phyloP scores from a whole-genome alignment of 2,329 filamentous ascomycete genomes.

The Scopulariopsis brevicaulis region DNA sequence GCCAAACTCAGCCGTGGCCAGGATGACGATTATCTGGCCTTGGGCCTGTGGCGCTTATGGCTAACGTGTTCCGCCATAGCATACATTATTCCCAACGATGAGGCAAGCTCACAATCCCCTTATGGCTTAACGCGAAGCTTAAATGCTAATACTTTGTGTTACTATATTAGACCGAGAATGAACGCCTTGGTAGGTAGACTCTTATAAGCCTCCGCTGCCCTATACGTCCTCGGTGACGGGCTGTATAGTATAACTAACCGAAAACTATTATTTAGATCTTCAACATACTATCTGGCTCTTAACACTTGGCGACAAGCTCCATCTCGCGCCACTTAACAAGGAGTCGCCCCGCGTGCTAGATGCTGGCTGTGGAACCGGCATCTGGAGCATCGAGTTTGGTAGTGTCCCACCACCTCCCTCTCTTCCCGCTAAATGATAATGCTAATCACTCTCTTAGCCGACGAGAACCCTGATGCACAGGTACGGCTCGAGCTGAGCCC shows the following conservation, averaged over 20 bases:
- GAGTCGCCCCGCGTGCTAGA: constrained; percentile 14
- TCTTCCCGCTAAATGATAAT: background rate
- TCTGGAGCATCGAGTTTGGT: constrained; percentile 21
- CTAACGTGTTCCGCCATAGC: background rate
- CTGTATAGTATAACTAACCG: background rate
- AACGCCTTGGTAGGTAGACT: constrained; percentile 10
- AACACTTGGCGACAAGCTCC: constrained; percentile 13
- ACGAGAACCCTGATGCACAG: constrained; percentile 15
- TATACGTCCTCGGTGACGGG: background rate
- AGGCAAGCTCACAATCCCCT: background rate
- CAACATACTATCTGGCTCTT: constrained; percentile 16
- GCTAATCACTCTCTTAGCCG: constrained; percentile 4
- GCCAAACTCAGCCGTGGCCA: too few species aligned
- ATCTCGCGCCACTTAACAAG: constrained; percentile 10
- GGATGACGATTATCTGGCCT: too few species aligned
- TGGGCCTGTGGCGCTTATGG: too few species aligned
- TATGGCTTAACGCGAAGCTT: background rate
- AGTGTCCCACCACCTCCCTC: background rate
- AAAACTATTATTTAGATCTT: constrained; percentile 9
- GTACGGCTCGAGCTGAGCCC: constrained; percentile 5
- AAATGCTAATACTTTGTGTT: background rate
- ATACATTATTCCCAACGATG: constrained; percentile 3
- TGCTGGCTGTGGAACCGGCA: constrained; percentile 18
- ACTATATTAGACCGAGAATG: constrained; percentile 9
- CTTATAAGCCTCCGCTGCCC: background rate